A percentile compares a stretch with the other conserved stretches of the same genome.
Conservation (phyloP, 179 eudicot genomes). For the Pouteria campechiana region DNA sequence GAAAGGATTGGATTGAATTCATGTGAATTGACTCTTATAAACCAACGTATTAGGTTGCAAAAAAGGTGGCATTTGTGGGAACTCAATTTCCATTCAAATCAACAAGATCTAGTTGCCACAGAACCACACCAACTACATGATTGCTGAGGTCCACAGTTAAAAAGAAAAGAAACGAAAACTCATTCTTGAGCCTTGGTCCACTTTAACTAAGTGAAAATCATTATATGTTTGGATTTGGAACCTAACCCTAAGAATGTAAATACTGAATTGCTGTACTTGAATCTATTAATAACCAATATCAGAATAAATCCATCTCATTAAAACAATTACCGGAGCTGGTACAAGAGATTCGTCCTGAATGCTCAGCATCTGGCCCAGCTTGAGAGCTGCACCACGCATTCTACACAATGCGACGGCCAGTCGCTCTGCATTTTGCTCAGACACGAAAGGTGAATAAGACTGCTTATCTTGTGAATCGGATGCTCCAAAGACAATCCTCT, state of each 20-base stretch:
- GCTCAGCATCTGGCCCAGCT: slow-evolving; percentile 96
- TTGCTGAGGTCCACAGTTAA: too few relatives aligned
- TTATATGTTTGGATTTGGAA: neutral
- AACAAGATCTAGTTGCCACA: too few relatives aligned
- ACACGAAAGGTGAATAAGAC: slow-evolving; percentile 64
- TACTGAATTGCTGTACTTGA: neutral
- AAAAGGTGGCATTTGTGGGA: too few relatives aligned
- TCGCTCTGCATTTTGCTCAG: slow-evolving; percentile 84
- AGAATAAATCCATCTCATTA: neutral
- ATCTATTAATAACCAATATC: neutral
- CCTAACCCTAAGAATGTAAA: neutral
- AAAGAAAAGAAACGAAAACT: too few relatives aligned
- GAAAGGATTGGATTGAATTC: too few relatives aligned
- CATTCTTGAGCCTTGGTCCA: too few relatives aligned
- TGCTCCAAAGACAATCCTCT: slow-evolving; percentile 57
- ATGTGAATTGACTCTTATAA: too few relatives aligned
- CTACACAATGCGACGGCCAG: slow-evolving; percentile 94
- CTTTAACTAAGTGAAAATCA: neutral
- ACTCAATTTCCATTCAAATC: too few relatives aligned
- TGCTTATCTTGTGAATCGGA: slow-evolving; percentile 31
- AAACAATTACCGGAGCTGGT: slow-evolving; percentile 71
- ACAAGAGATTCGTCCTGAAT: slow-evolving; percentile 95
- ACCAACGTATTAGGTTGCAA: too few relatives aligned
- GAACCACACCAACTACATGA: too few relatives aligned
- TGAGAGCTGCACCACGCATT: slow-evolving; percentile 99